Evolutionary conservation across 2,329 filamentous ascomycete genomes (phyloP), one percentile per base, ranked within the genome.

Genomic region (Colletotrichum australisinense): DNA sequence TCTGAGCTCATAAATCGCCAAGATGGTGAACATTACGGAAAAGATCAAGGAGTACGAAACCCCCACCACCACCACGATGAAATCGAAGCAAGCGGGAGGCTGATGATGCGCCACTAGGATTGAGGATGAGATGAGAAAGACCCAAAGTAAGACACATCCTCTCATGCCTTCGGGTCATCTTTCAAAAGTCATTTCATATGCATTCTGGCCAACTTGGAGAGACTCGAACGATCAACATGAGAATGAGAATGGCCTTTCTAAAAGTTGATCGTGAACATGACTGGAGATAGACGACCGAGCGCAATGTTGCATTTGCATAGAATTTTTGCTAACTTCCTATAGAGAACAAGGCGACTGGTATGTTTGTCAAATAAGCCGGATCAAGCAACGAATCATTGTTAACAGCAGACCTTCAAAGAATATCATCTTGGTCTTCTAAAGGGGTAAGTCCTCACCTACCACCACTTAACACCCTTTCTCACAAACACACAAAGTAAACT

Each of bases 331-430:
- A 82, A 81, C 76, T 74, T 58, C 52, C 55, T 74, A 79, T 80
- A 98, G 96, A 99, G 86, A 99, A 99, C 82, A 99, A 99, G 91
- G 96, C 96, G 73, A 99, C 97, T 83, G 95, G 96, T 98, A 91
- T 80, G 92, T 83, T 49, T 42, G 35, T 65, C 46, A 22, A 28
- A 11, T 8, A 22, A 42, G 4, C 22, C 49, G 32, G 46, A 56
- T 5, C n/a, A 11, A 22, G 14, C 30, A 26, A 28, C 28, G 5
- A 26, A 28, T n/a, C 62, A 42, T 30, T 16, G 12, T 63, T 74
- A 60, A 66, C 75, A 62, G 52, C 69, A 38, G 35, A 38, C 56
- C 59, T 56, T 72, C 38, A 42, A 76, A 98, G 97, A 99, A 88
- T 98, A 99, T 86, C 97, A 99, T 89, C 88, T 99, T 84, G 97